Conservation (phyloP, 257 asterid genomes). For the Linderniella brevidens region DNA sequence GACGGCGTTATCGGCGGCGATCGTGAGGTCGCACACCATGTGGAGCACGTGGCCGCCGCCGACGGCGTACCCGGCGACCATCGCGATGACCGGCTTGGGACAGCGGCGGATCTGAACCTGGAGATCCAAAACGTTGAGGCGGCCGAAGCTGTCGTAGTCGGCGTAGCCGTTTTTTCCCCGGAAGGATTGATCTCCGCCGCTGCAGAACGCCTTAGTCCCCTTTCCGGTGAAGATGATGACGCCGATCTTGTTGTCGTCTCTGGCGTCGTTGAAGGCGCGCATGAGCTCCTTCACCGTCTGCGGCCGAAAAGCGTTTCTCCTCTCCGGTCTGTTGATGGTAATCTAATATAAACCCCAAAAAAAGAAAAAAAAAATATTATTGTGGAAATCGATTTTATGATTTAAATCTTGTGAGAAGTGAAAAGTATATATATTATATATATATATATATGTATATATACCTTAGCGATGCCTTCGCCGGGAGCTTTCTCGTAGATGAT, state of each 20-base stretch:
- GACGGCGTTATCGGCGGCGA: conserved; percentile 83
- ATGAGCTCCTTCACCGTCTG: conserved; percentile 83
- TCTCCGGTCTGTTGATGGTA: conserved; percentile 80
- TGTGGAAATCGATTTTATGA: no score
- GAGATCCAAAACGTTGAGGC: conserved; percentile 76
- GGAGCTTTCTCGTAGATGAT: conserved; percentile 64
- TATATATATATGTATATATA: no score
- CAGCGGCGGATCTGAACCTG: conserved; percentile 95
- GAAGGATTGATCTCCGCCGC: conserved; percentile 87
- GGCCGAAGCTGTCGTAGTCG: conserved; percentile 69
- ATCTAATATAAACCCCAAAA: conserved; percentile 41
- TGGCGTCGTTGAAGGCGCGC: conserved; percentile 72
- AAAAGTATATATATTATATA: no score
- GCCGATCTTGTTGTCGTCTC: conserved; percentile 69
- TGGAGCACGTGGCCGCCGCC: conserved; percentile 93
- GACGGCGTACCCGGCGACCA: conserved; percentile 96
- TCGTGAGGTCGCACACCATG: conserved; percentile 84
- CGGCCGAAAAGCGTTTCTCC: conserved; percentile 82
- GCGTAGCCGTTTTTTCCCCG: conserved; percentile 73
- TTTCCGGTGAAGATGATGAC: conserved; percentile 79
- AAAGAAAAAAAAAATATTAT: no score
- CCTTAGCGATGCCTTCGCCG: conserved; percentile 79
- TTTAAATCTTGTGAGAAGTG: no score
- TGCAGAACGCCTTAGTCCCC: conserved; percentile 68
- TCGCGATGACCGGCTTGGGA: conserved; percentile 91